Percentiles rank a stretch among this genome's conserved stretches.
Evolutionary conservation across 352 stramenopile genomes (phyloP).

Genomic region (Phytophthora kernoviae): DNA sequence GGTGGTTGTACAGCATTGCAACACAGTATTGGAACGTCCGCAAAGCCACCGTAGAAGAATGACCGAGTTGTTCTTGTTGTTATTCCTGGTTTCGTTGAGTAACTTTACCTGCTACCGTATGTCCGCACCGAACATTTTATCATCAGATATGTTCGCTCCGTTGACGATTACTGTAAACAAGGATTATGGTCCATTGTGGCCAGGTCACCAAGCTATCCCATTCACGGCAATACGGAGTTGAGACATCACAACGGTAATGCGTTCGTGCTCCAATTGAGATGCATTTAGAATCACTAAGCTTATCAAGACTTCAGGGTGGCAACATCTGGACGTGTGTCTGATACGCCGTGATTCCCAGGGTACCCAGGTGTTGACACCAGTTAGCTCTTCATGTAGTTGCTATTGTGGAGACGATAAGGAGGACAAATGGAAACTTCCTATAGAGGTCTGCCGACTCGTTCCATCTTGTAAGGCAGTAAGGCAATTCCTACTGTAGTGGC

Average conservation of each 20-base stretch:
- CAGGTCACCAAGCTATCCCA: constrained; percentile 1
- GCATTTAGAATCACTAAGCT: constrained; percentile 12
- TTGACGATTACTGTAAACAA: constrained; percentile 26
- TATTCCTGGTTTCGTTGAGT: not conserved
- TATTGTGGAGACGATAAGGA: no score
- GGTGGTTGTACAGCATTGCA: no score
- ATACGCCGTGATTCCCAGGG: not conserved
- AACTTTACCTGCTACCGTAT: constrained; percentile 2
- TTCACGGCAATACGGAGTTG: constrained; percentile 16
- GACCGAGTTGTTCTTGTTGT: not conserved
- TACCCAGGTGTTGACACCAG: no score
- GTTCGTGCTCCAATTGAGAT: not conserved
- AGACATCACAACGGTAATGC: not conserved
- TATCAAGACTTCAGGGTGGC: not conserved
- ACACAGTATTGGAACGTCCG: not conserved
- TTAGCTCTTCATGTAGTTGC: no score
- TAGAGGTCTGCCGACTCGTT: no score
- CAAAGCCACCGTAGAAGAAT: constrained; percentile 2
- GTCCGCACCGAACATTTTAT: constrained; percentile 1
- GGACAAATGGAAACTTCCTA: no score
- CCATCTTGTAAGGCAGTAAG: no score
- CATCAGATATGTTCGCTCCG: no score
- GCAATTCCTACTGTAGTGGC: no score
- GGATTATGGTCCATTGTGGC: constrained; percentile 11
- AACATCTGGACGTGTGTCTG: not conserved